phyloP scores from a whole-genome alignment of 768 basidiomycete genomes.

The Tephrocybe sp. region DNA sequence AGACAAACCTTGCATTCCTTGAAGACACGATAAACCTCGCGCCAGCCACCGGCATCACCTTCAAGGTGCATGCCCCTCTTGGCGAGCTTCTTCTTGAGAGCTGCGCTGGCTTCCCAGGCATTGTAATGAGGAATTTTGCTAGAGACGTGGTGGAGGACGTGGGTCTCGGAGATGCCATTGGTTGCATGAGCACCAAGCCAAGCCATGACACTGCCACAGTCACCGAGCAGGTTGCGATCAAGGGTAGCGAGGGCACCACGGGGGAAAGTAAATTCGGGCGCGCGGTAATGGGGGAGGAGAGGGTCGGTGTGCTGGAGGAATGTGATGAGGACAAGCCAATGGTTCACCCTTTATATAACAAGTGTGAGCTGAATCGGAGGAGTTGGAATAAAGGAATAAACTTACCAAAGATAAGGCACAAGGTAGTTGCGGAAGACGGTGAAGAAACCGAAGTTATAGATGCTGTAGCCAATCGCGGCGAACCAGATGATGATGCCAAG shows the following conservation, averaged over 20 bases:
- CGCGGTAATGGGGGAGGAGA: constrained; percentile 89
- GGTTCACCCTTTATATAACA: constrained; percentile 61
- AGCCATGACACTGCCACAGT: constrained; percentile 74
- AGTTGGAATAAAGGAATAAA: neutral
- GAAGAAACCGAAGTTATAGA: constrained; percentile 62
- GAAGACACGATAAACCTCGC: constrained; percentile 76
- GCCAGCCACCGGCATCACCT: constrained; percentile 78
- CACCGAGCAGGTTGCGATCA: constrained; percentile 80
- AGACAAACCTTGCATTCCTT: constrained; percentile 69
- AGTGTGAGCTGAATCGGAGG: constrained; percentile 3
- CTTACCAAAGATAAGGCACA: constrained; percentile 84
- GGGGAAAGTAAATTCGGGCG: constrained; percentile 86
- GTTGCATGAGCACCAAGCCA: constrained; percentile 86
- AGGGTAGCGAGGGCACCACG: constrained; percentile 92
- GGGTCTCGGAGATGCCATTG: constrained; percentile 93
- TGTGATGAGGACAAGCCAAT: constrained; percentile 95
- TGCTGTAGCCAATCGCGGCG: constrained; percentile 51
- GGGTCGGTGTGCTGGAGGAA: constrained; percentile 99
- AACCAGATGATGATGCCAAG: constrained; percentile 80
- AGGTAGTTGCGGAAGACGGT: constrained; percentile 80
- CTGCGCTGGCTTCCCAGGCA: constrained; percentile 89
- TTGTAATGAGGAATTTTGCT: constrained; percentile 98
- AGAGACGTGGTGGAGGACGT: constrained; percentile 87
- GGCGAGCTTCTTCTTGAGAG: constrained; percentile 76
- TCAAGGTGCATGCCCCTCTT: constrained; percentile 62